Percentiles rank a stretch among this genome's conserved stretches.
Conservation (phyloP, 257 asterid species). For the Forsythia viridissima region DNA sequence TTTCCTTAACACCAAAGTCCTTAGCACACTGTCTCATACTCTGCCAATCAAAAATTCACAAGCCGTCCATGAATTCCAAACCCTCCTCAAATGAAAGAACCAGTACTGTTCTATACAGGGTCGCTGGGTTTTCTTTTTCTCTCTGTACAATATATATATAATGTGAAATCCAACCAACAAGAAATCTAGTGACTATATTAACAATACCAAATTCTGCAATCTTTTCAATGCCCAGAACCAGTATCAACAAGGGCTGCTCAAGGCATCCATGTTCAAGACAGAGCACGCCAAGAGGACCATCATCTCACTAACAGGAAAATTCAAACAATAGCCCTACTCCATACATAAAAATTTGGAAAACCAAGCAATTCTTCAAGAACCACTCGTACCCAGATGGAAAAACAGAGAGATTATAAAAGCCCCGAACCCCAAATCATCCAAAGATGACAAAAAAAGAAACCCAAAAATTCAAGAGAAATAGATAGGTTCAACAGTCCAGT, state of each 20-base stretch:
- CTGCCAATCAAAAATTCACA: slow-evolving; percentile 20
- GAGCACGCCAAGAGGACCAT: slow-evolving; percentile 26
- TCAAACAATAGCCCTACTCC: slow-evolving; percentile 29
- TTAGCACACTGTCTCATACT: slow-evolving; percentile 12
- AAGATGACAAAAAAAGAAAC: not conserved
- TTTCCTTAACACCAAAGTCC: slow-evolving; percentile 15
- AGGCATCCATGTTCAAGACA: slow-evolving; percentile 26
- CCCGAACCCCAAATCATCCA: not conserved
- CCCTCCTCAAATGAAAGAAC: slow-evolving; percentile 29
- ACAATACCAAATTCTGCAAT: slow-evolving; percentile 14
- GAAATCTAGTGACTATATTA: slow-evolving; percentile 18
- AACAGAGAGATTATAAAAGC: not conserved
- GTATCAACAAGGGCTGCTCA: slow-evolving; percentile 18
- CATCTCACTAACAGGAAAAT: slow-evolving; percentile 21
- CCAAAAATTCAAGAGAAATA: not conserved
- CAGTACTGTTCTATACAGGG: slow-evolving; percentile 28
- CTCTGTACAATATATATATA: slow-evolving; percentile 30
- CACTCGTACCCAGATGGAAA: slow-evolving; percentile 8
- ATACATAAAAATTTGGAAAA: slow-evolving; percentile 14
- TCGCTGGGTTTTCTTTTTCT: slow-evolving; percentile 25
- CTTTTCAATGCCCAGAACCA: slow-evolving; percentile 8
- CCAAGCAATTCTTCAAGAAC: slow-evolving; percentile 23
- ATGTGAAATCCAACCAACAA: slow-evolving; percentile 26
- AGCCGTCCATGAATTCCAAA: slow-evolving; percentile 7
- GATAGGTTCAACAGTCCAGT: not conserved